A percentile compares a stretch with the other conserved stretches of the same genome.
Evolutionary conservation across 2,329 filamentous ascomycete genomes (phyloP).

Genomic region (Aureobasidium sp.): DNA sequence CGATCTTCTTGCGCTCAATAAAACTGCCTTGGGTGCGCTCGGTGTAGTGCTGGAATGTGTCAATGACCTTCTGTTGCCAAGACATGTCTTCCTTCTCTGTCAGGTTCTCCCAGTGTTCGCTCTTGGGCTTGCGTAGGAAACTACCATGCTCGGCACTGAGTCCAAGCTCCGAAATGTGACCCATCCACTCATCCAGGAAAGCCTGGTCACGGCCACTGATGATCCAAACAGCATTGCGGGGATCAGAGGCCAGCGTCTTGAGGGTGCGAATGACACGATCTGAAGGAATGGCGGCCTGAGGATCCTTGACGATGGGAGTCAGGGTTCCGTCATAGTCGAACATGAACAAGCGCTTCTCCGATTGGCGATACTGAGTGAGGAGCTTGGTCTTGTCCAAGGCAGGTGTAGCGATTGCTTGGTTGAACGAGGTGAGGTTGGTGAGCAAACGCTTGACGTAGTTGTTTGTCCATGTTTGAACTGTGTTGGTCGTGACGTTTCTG

Average conservation of each 20-base stretch:
- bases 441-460: constrained; percentile 73
- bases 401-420: constrained; percentile 70
- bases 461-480: constrained; percentile 78
- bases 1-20: constrained; percentile 89
- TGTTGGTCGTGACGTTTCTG: constrained; percentile 76
- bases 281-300: constrained; percentile 80
- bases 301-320: constrained; percentile 90
- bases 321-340: constrained; percentile 98
- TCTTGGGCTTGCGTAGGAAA: constrained; percentile 78
- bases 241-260: constrained; percentile 70
- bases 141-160: constrained; percentile 95
- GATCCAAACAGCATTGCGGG: constrained; percentile 90
- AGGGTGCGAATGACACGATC: constrained; percentile 74
- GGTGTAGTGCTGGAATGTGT: constrained; percentile 81
- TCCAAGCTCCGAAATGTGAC: constrained; percentile 83
- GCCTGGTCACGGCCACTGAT: constrained; percentile 91
- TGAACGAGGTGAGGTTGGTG: constrained; percentile 70
- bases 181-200: constrained; percentile 84
- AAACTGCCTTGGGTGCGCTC: constrained; percentile 86
- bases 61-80: constrained; percentile 81
- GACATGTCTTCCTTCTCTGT: constrained; percentile 82
- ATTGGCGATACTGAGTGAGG: constrained; percentile 64
- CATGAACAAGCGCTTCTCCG: constrained; percentile 82
- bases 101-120: constrained; percentile 77
- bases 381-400: constrained; percentile 69